A percentile compares a stretch with the other conserved stretches of the same genome.
Conservation (phyloP, 148 eudicot species). For the Fallopia convolvulus region DNA sequence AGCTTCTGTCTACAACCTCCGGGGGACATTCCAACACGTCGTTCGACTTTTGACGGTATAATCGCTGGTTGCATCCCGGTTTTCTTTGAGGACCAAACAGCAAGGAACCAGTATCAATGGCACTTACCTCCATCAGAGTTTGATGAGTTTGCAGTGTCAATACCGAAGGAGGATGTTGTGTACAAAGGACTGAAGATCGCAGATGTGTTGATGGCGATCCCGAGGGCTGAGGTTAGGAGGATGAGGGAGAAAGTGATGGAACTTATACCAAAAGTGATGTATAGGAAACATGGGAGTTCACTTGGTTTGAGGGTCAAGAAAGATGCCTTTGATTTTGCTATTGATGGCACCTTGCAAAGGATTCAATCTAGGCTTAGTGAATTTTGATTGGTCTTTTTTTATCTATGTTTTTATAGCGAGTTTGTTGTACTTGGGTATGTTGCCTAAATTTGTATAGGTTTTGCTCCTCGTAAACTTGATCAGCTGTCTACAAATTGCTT, state of each 20-base stretch:
- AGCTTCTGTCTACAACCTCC: conserved; percentile 90
- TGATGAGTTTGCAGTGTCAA: conserved; percentile 58
- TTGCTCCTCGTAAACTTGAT: neutral
- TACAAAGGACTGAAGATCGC: conserved; percentile 62
- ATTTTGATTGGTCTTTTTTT: conserved; percentile 3
- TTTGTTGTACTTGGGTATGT: neutral
- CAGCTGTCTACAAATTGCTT: neutral
- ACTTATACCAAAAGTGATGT: conserved; percentile 60
- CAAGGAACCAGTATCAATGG: conserved; percentile 64
- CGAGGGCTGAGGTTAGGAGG: conserved; percentile 59
- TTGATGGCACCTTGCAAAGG: conserved; percentile 66
- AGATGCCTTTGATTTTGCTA: conserved; percentile 88
- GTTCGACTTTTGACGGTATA: conserved; percentile 76
- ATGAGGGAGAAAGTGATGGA: conserved; percentile 81
- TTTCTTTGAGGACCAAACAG: conserved; percentile 78
- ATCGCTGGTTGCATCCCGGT: conserved; percentile 91
- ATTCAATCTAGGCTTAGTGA: conserved; percentile 51
- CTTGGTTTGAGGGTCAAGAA: conserved; percentile 68
- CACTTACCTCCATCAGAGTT: conserved; percentile 56
- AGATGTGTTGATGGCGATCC: conserved; percentile 67
- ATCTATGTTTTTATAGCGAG: no score
- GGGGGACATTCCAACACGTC: conserved; percentile 76
- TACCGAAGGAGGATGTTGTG: conserved; percentile 84
- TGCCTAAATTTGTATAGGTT: conserved; percentile 5
- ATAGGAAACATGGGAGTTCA: conserved; percentile 87